These are phyloP conservation scores for Wickerhamomyces mucosus DNA, from an alignment of 805 yeast genomes.

Conservation along the genomic window DNA sequence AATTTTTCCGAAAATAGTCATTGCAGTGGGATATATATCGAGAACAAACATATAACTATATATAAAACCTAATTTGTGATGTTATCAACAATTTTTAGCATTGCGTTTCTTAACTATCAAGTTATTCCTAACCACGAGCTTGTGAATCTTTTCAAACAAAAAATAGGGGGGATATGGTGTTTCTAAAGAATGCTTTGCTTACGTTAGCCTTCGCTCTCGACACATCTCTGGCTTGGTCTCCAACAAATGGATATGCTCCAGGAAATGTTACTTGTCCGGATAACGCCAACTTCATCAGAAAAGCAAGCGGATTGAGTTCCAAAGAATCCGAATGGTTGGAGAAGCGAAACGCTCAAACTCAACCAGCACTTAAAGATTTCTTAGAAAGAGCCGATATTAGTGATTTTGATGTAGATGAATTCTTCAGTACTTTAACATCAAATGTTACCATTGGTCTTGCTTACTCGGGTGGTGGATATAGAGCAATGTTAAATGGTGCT, in stretches of 20 bases:
- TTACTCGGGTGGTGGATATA: conserved; percentile 80
- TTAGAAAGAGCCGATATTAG: conserved; percentile 38
- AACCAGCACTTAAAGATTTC: conserved; percentile 20
- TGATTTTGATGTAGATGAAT: conserved; percentile 31
- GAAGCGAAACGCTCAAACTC: conserved; percentile 23
- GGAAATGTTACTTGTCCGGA: conserved; percentile 46
- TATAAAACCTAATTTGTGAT: no score
- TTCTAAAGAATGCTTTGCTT: no score
- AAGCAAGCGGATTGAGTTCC: conserved; percentile 36
- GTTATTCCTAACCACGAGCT: no score
- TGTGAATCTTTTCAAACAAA: no score
- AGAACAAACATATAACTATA: no score
- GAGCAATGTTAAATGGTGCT: conserved; percentile 83
- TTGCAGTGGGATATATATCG: no score
- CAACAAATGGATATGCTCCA: conserved; percentile 54
- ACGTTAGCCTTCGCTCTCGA: no score
- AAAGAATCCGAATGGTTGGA: conserved; percentile 45
- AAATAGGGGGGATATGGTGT: no score
- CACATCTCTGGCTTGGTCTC: conserved; percentile 54
- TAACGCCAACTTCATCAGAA: conserved; percentile 26
- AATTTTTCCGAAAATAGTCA: no score
- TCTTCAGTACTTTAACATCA: conserved; percentile 24
- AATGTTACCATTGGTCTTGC: conserved; percentile 48
- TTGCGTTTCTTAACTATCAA: no score
- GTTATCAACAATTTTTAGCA: no score